Conservation (phyloP, 371 early-diverging fungal species). For the Lichtheimia ornata region DNA sequence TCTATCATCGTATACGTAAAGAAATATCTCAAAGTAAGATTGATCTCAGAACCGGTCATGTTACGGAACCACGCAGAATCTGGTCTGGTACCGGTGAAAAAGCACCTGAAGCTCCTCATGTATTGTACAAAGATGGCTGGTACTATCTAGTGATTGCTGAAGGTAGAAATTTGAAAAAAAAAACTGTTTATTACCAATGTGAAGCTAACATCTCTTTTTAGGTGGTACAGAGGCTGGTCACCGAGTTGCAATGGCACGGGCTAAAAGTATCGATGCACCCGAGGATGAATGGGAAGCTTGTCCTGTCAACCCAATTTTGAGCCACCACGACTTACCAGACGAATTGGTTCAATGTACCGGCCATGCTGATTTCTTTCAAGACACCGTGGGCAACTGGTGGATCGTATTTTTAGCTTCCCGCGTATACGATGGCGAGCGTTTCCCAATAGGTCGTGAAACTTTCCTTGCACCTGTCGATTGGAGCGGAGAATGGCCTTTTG, state of each 20-base stretch:
- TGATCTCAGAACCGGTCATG: slow-evolving; percentile 14
- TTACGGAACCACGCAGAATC: slow-evolving; percentile 9
- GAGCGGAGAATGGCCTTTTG: slow-evolving; percentile 24
- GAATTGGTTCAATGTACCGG: slow-evolving; percentile 23
- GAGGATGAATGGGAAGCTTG: slow-evolving; percentile 21
- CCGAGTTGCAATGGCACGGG: slow-evolving; percentile 20
- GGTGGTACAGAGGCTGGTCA: slow-evolving; percentile 28
- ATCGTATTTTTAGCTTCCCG: slow-evolving; percentile 23
- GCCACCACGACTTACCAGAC: slow-evolving; percentile 14
- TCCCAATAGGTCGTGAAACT: slow-evolving; percentile 27
- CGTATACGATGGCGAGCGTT: slow-evolving; percentile 10
- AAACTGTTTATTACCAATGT: too few relatives aligned
- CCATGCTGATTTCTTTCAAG: slow-evolving; percentile 25
- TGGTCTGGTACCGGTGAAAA: slow-evolving; percentile 23
- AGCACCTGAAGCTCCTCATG: slow-evolving; percentile 25
- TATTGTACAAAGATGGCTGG: slow-evolving; percentile 23
- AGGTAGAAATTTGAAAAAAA: background rate
- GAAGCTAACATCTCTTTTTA: background rate
- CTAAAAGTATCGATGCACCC: slow-evolving; percentile 13
- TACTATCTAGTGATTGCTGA: slow-evolving; percentile 27
- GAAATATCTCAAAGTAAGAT: slow-evolving; percentile 24
- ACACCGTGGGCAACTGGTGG: slow-evolving; percentile 19
- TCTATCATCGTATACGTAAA: slow-evolving; percentile 12
- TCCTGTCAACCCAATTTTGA: slow-evolving; percentile 19
- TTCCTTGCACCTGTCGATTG: slow-evolving; percentile 22